Percentiles rank a stretch among this genome's conserved stretches.
These are phyloP conservation scores for Geotrichum histeridarum DNA, from an alignment of 1,139 yeast genomes.

Conservation along the genomic window DNA sequence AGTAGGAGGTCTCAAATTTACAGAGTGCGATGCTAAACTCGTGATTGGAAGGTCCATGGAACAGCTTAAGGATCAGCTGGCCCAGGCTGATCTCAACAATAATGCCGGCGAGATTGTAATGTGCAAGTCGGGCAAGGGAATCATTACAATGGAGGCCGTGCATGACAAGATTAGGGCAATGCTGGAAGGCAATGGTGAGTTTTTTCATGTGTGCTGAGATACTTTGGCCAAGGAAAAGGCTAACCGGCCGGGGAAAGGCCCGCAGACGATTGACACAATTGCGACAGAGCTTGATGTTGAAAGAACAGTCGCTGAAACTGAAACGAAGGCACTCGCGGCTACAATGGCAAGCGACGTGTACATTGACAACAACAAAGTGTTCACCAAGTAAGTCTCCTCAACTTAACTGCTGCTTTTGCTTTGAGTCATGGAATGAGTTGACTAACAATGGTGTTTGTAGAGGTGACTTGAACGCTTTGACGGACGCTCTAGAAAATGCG, in stretches of 20 bases:
- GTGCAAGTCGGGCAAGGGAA: constrained; percentile 3
- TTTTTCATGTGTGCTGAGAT: not conserved
- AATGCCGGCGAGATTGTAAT: not conserved
- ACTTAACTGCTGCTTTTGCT: not conserved
- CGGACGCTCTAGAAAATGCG: not conserved
- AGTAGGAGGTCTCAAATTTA: constrained; percentile 5
- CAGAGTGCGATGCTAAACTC: not conserved
- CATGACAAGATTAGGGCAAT: not conserved
- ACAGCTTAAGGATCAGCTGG: not conserved
- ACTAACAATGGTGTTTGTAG: not conserved
- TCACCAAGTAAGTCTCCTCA: not conserved
- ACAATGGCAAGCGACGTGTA: not conserved
- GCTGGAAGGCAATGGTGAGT: not conserved
- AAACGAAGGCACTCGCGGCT: not conserved
- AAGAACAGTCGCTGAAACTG: not conserved
- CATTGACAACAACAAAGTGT: not conserved
- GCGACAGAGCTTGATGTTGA: constrained; percentile 1
- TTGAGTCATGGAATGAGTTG: not conserved
- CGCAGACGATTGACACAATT: not conserved
- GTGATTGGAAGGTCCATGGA: not conserved
- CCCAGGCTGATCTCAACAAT: not conserved
- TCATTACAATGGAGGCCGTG: not conserved
- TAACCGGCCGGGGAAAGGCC: not conserved
- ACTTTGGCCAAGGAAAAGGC: no score
- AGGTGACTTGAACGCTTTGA: not conserved